Percentiles rank a stretch among this genome's conserved stretches.
Conservation (phyloP, 2,329 filamentous ascomycete species). For the Trichoderma sp. region DNA sequence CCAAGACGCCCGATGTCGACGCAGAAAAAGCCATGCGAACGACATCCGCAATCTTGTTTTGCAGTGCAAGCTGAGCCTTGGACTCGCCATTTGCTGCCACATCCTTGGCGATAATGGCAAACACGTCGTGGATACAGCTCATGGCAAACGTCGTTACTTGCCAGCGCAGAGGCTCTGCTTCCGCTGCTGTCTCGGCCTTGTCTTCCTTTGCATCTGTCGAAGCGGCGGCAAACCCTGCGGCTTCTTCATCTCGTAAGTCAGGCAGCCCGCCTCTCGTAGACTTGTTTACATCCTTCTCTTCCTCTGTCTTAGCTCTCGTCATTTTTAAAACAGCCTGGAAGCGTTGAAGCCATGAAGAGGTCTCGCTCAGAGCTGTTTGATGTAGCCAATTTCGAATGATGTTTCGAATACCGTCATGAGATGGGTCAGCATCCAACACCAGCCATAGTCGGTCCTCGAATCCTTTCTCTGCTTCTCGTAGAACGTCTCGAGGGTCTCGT, state of each 20-base stretch:
- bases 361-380: constrained; percentile 81
- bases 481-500: constrained; percentile 79
- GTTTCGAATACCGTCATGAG: constrained; percentile 78
- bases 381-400: constrained; percentile 92
- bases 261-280: constrained; percentile 55
- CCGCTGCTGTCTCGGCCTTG: constrained; percentile 53
- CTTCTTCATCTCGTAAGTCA: constrained; percentile 95
- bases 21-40: constrained; percentile 97
- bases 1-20: constrained; percentile 88
- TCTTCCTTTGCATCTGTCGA: constrained; percentile 61
- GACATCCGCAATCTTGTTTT: constrained; percentile 84
- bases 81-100: constrained; percentile 77
- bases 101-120: constrained; percentile 76
- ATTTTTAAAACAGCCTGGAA: constrained; percentile 89
- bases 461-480: constrained; percentile 71
- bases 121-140: constrained; percentile 81
- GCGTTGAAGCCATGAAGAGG: constrained; percentile 80
- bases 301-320: constrained; percentile 68
- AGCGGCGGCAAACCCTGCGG: constrained; percentile 88
- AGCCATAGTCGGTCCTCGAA: constrained; percentile 94
- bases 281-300: constrained; percentile 48
- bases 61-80: constrained; percentile 73
- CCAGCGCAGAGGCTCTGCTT: constrained; percentile 91
- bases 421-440: constrained; percentile 74
- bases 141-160: constrained; percentile 95